These are phyloP conservation scores for Vitis hybrid DNA, from an alignment of 177 flowering plant genomes.

Conservation along the genomic window DNA sequence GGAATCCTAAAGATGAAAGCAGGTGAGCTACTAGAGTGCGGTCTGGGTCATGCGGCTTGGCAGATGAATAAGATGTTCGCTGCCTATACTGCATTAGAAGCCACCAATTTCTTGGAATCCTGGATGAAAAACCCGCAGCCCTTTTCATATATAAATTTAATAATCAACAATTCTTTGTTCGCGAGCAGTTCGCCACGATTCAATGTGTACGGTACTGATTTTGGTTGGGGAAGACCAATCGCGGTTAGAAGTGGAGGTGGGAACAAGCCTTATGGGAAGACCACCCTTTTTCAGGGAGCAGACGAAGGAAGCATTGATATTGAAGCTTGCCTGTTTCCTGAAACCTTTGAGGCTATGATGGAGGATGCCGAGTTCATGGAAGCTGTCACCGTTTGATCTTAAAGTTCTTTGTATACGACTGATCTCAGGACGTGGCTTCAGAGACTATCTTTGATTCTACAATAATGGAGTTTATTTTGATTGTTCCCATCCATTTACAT, in stretches of 20 bases:
- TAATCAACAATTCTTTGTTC: no score
- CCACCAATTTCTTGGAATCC: conserved; percentile 2
- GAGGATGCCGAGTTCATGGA: conserved; percentile 45
- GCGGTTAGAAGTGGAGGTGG: conserved; percentile 41
- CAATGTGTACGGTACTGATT: conserved; percentile 39
- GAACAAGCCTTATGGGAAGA: conserved; percentile 32
- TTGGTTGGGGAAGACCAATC: conserved; percentile 46
- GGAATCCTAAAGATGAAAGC: not conserved
- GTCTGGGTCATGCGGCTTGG: conserved; percentile 27
- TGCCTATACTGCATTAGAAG: conserved; percentile 3
- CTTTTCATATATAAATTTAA: not conserved
- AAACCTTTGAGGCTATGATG: conserved; percentile 29
- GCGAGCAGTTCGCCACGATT: conserved; percentile 37
- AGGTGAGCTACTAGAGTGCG: conserved; percentile 23
- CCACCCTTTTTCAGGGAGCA: conserved; percentile 26
- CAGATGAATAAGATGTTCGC: conserved; percentile 23
- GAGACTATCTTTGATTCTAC: no score
- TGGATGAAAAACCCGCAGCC: conserved; percentile 5
- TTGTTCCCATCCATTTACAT: no score
- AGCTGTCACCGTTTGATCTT: not conserved
- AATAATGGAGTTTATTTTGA: no score
- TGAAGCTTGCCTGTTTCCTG: conserved; percentile 32
- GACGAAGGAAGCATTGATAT: conserved; percentile 43
- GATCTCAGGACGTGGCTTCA: no score
- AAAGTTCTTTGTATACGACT: no score